A percentile compares a stretch with the other conserved stretches of the same genome.
Conservation (phyloP, 2,329 filamentous ascomycete species). For the Teratosphaeria epicoccoides region DNA sequence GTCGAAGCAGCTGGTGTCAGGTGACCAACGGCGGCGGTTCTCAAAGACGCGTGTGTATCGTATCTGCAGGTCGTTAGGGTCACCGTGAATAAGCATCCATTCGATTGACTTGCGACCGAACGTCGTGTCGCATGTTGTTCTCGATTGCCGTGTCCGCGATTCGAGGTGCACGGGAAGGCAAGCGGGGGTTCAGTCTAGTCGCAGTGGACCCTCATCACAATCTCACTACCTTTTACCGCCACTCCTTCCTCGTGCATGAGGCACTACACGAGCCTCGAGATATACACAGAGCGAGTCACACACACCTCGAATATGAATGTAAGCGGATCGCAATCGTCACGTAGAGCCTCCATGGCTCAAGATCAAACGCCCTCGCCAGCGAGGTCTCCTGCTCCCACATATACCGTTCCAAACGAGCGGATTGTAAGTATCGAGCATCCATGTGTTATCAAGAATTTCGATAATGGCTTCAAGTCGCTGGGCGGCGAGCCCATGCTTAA, state of each 20-base stretch:
- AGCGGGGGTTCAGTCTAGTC: not conserved
- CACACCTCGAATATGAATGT: too few species aligned
- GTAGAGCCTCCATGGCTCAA: not conserved
- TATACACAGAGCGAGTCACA: not conserved
- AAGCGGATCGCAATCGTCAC: not conserved
- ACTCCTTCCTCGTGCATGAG: not conserved
- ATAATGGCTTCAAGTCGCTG: conserved; percentile 53
- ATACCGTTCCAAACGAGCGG: conserved; percentile 40
- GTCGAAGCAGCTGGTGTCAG: not conserved
- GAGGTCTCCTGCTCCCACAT: conserved; percentile 30
- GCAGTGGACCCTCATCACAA: not conserved
- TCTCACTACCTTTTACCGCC: too few species aligned
- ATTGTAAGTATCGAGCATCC: conserved; percentile 58
- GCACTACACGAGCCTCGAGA: not conserved
- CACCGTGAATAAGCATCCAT: not conserved
- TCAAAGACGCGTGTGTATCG: not conserved
- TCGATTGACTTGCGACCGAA: not conserved
- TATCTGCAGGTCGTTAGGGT: not conserved
- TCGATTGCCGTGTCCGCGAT: too few species aligned
- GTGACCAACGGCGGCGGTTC: not conserved
- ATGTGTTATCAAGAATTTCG: conserved; percentile 52
- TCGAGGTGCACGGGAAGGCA: not conserved
- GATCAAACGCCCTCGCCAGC: not conserved
- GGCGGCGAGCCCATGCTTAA: conserved; percentile 46
- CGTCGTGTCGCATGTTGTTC: not conserved